Percentiles rank a stretch among this genome's conserved stretches.
Evolutionary conservation across 352 stramenopile species (phyloP).

Genomic region (Globisporangium apiculatum): DNA sequence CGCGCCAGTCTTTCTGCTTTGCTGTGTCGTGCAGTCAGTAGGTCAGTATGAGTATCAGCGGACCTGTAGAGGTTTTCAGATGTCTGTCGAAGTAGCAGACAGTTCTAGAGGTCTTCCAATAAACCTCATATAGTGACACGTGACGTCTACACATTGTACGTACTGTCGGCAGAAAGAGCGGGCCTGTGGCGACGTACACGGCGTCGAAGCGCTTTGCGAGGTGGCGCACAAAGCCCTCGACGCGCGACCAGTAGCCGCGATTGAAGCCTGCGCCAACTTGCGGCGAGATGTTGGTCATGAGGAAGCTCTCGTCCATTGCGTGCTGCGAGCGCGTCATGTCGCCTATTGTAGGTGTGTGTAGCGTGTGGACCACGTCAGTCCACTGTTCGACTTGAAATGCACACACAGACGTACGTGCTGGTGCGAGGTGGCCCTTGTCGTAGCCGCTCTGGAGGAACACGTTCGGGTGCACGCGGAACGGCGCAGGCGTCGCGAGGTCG

Average conservation of each 20-base stretch:
- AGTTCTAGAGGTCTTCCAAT: too few relatives aligned
- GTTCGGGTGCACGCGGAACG: constrained; percentile 82
- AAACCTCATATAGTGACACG: too few relatives aligned
- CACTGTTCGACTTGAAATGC: not conserved
- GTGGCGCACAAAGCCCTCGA: constrained; percentile 85
- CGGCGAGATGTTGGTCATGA: constrained; percentile 94
- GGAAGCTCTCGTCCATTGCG: constrained; percentile 90
- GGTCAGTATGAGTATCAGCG: not conserved
- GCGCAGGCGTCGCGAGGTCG: constrained; percentile 58
- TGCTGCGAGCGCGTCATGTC: constrained; percentile 83
- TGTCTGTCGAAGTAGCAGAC: too few relatives aligned
- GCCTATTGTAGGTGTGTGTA: constrained; percentile 24
- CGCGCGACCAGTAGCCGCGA: constrained; percentile 79
- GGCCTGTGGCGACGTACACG: constrained; percentile 90
- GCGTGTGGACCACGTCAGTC: not conserved
- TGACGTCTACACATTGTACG: not conserved
- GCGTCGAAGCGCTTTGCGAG: constrained; percentile 68
- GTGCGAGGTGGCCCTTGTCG: constrained; percentile 93
- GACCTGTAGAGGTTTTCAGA: not conserved
- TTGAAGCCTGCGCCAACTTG: constrained; percentile 88
- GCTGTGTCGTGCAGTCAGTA: constrained; percentile 18
- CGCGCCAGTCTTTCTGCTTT: constrained; percentile 56
- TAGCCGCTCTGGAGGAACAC: constrained; percentile 90
- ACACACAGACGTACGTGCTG: constrained; percentile 46
- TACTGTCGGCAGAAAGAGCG: constrained; percentile 89